Evolutionary conservation across 108 stramenopile species (phyloP), one percentile per base, ranked within the genome.

Genomic region (Pinguiococcus pyrenoidosus): DNA sequence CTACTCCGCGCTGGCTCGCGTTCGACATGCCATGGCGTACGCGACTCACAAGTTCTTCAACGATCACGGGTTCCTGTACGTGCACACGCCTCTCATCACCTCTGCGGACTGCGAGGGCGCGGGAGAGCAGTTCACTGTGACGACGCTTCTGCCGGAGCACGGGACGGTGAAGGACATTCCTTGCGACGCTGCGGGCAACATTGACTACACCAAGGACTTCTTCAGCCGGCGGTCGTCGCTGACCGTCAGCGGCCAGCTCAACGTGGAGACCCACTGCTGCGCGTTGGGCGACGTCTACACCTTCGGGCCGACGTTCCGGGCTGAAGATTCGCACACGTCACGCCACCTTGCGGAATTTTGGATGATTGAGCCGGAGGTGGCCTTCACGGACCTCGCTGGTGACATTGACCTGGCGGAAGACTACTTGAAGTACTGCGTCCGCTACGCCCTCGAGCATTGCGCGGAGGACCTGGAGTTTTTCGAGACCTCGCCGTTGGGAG

Each of bases 81-180:
- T 86, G 33, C 82, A 86, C 65, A 83, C 85, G 13, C 82, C 82
- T 17, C 58, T 74, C 37, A 70, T 79, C 30, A 77, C 73, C 39
- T 67, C 39, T 51, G 77, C 82, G 21, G 92, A 94, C 76, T 90
- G 89, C 67, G 92, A 94, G 78, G 92, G 92, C 10, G 92, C 92
- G 3, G 92, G 92, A 0, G 92, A 94, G 65, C 79, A 79, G 47
- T 90, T 94, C 62, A 54, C 59, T 0, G 82, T 94, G 8, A 79
- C 74, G 26, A 75, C 76, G 5, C 39, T 77, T 24, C 35, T 75
- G 42, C 68, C 73, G 5, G 51, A 56, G 25, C 56, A 50, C 27
- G 35, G 8, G 36, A 36, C 16, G 5, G 50, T 36, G 22, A 37
- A 37, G 1, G 48, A 14, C 0, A 27, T 29, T 0, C 51, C 51